phyloP scores from a whole-genome alignment of 2,329 filamentous ascomycete species.

The Dryadomyces quercus-mongolicae region DNA sequence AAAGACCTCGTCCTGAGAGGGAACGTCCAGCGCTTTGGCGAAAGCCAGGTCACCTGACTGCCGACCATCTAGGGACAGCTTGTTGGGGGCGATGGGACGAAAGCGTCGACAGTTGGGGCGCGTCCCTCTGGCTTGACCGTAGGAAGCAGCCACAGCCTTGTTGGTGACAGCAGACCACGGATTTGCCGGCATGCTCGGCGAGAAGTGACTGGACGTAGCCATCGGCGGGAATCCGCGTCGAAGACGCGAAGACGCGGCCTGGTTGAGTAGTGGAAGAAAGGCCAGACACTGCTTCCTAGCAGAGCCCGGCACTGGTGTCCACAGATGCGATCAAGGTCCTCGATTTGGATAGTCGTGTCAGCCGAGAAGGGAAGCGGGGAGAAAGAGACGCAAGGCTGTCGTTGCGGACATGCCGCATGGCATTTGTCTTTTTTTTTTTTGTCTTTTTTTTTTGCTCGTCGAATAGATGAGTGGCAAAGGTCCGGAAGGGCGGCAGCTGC shows the following conservation, averaged over 20 bases:
- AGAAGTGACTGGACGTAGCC: background rate
- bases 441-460: background rate
- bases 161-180: background rate
- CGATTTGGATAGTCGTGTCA: background rate
- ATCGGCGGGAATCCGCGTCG: background rate
- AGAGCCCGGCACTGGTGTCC: background rate
- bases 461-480: background rate
- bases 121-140: no score
- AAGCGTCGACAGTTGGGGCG: background rate
- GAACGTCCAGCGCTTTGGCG: no score
- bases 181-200: background rate
- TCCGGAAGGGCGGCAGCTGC: background rate
- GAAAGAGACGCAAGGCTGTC: background rate
- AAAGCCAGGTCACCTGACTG: slow-evolving; percentile 1
- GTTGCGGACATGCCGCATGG: background rate
- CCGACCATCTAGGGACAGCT: background rate
- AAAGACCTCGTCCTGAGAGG: no score
- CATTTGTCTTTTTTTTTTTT: background rate
- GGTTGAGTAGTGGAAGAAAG: background rate
- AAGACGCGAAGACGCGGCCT: background rate
- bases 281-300: background rate
- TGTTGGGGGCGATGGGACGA: background rate
- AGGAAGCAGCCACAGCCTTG: background rate
- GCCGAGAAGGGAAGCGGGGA: background rate
- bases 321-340: background rate